phyloP scores from a whole-genome alignment of 108 stramenopile species.

The Aureococcus anophagefferens region DNA sequence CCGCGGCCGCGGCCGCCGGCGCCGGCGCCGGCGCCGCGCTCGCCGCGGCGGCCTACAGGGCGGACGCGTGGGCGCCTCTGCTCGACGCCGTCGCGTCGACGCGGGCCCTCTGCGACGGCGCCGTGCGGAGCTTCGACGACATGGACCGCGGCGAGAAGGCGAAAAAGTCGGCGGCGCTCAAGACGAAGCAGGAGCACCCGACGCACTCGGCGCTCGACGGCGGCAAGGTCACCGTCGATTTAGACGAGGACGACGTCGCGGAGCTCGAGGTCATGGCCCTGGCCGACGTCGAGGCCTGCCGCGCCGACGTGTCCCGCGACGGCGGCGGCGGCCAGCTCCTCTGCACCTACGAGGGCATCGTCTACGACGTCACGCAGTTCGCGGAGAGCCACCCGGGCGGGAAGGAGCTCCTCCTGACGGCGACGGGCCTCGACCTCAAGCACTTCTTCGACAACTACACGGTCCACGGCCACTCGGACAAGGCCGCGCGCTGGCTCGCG shows the following conservation, averaged over 20 bases:
- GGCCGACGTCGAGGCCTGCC: conserved; percentile 11
- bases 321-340: conserved; percentile 11
- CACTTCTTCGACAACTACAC: conserved; percentile 48
- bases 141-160: too few relatives aligned
- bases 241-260: conserved; percentile 28
- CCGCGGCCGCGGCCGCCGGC: too few relatives aligned
- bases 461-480: conserved; percentile 33
- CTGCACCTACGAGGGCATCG: conserved; percentile 38
- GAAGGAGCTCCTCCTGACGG: conserved; percentile 26
- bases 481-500: conserved; percentile 39
- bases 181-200: background rate
- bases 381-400: conserved; percentile 44
- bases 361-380: conserved; percentile 54
- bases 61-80: too few relatives aligned
- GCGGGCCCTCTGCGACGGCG: too few relatives aligned
- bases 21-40: too few relatives aligned
- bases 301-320: conserved; percentile 14
- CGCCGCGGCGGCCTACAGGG: too few relatives aligned
- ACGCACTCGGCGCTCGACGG: background rate
- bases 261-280: conserved; percentile 30
- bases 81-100: too few relatives aligned
- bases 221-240: background rate
- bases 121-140: too few relatives aligned
- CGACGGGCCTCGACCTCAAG: conserved; percentile 33
- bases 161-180: background rate